Conservation (phyloP, 768 basidiomycete genomes). For the Leccinum truebloodii region DNA sequence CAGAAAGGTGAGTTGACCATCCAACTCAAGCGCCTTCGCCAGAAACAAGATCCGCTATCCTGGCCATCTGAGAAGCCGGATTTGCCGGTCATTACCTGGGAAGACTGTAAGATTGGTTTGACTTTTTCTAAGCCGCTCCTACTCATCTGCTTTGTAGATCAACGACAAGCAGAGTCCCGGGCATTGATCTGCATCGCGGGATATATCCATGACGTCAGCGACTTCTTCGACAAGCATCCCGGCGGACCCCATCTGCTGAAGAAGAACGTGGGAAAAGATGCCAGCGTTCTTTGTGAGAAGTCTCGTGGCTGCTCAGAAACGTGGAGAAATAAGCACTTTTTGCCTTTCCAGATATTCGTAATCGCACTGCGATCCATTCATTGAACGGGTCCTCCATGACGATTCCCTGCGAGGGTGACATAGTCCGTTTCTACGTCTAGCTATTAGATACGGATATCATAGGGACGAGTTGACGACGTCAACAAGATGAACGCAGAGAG, state of each 20-base stretch:
- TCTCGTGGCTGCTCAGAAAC: neutral
- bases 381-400: conserved; percentile 68
- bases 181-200: conserved; percentile 88
- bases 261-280: conserved; percentile 86
- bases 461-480: conserved; percentile 53
- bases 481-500: conserved; percentile 47
- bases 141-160: conserved; percentile 45
- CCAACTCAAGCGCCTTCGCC: conserved; percentile 81
- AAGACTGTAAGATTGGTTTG: conserved; percentile 56
- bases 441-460: conserved; percentile 50
- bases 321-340: neutral
- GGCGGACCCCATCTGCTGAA: conserved; percentile 81
- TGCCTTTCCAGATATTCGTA: conserved; percentile 71
- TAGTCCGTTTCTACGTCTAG: conserved; percentile 72
- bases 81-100: conserved; percentile 82
- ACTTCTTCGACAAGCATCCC: conserved; percentile 85
- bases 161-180: conserved; percentile 73
- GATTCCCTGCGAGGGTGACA: conserved; percentile 71
- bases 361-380: conserved; percentile 64
- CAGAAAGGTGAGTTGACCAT: conserved; percentile 87
- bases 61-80: conserved; percentile 78
- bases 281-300: conserved; percentile 72
- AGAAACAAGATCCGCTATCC: conserved; percentile 66
- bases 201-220: conserved; percentile 83
- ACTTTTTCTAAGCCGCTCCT: conserved; percentile 3